These are phyloP conservation scores for Lactarius akahatsu DNA, from an alignment of 768 basidiomycete genomes.

Conservation along the genomic window DNA sequence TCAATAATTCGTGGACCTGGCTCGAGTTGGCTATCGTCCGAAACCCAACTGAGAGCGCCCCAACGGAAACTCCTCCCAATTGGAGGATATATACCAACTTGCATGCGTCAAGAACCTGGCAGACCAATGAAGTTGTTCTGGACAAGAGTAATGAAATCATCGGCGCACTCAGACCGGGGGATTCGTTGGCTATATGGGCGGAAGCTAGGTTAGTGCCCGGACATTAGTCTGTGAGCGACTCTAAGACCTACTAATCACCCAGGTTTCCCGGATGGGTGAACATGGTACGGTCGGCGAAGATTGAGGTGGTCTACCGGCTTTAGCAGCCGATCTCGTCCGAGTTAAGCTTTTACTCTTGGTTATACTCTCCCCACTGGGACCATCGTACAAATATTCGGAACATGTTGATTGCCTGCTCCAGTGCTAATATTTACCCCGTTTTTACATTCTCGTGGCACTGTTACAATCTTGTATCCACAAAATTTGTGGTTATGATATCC, in stretches of 20 bases:
- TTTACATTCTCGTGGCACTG: background rate
- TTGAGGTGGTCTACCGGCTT: conserved; percentile 6
- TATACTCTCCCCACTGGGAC: background rate
- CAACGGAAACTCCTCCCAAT: background rate
- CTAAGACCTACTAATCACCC: background rate
- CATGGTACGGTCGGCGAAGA: background rate
- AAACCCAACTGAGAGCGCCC: background rate
- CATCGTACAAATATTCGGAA: background rate
- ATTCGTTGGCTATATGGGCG: background rate
- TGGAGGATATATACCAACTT: conserved; percentile 3
- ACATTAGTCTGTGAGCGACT: background rate
- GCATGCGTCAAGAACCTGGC: conserved; percentile 2
- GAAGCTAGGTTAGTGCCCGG: background rate
- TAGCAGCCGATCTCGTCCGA: background rate
- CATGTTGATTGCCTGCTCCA: background rate
- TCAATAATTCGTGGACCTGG: conserved; percentile 11
- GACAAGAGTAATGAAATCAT: background rate
- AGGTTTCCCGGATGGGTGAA: conserved; percentile 7
- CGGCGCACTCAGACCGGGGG: background rate
- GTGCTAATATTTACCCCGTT: background rate
- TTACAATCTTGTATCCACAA: background rate
- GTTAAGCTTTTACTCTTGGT: background rate
- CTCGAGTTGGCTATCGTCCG: background rate
- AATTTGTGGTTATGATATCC: no score
- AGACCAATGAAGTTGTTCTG: conserved; percentile 1